Evolutionary conservation across 1,139 yeast species (phyloP).

Genomic region (Nakaseomyces glabratus): DNA sequence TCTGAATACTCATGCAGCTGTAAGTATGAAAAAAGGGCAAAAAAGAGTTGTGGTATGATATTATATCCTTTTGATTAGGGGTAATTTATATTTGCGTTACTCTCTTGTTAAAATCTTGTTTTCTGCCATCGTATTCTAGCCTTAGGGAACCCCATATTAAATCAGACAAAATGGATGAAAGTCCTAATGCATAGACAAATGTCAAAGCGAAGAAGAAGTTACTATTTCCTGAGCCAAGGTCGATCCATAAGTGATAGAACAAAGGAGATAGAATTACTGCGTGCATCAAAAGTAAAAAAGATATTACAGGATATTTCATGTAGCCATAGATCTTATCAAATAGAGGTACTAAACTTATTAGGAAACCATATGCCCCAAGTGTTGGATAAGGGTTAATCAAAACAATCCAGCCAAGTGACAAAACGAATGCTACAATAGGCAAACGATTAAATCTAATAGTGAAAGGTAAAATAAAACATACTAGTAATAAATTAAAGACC

Average conservation of each 20-base stretch:
- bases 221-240: constrained; percentile 88
- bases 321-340: constrained; percentile 39
- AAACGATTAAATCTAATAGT: constrained; percentile 58
- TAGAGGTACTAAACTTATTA: constrained; percentile 50
- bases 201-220: constrained; percentile 94
- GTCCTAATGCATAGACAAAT: constrained; percentile 66
- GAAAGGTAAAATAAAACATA: constrained; percentile 62
- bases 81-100: constrained; percentile 29
- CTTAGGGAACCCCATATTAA: constrained; percentile 75
- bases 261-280: constrained; percentile 66
- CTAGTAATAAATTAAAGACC: constrained; percentile 71
- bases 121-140: constrained; percentile 49
- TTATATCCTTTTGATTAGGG: background rate
- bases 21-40: background rate
- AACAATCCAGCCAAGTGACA: constrained; percentile 56
- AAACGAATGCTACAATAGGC: constrained; percentile 58
- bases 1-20: background rate
- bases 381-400: constrained; percentile 83
- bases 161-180: constrained; percentile 64
- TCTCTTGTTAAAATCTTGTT: constrained; percentile 22
- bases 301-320: constrained; percentile 38
- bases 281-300: constrained; percentile 40
- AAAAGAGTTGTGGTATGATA: background rate
- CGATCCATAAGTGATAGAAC: constrained; percentile 91
- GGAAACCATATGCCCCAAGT: constrained; percentile 72